These are phyloP conservation scores for Gonium pectorale DNA, from an alignment of 139 green algal genomes.

Conservation along the genomic window DNA sequence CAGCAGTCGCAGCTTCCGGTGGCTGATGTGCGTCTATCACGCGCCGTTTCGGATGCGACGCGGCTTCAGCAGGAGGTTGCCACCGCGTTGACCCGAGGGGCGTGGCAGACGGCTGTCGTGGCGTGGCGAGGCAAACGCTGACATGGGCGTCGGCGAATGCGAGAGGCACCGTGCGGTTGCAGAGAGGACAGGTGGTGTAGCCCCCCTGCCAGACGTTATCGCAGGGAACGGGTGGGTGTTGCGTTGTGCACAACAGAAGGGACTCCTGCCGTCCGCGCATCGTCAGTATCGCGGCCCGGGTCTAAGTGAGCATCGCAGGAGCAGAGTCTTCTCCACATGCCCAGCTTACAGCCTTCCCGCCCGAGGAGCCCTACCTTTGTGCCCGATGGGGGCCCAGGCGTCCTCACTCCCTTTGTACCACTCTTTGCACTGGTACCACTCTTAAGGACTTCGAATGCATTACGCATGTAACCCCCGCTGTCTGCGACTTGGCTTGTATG, in stretches of 20 bases:
- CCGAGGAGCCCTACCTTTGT: neutral
- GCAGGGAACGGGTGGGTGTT: neutral
- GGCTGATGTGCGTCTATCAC: neutral
- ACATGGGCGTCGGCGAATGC: slow-evolving; percentile 20
- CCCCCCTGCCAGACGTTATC: neutral
- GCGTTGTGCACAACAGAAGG: neutral
- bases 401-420: neutral
- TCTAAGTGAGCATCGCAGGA: too few species aligned
- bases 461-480: neutral
- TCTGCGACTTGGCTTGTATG: too few species aligned
- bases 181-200: slow-evolving; percentile 26
- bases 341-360: neutral
- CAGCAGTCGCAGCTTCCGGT: neutral
- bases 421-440: neutral
- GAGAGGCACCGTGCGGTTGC: slow-evolving; percentile 18
- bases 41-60: neutral
- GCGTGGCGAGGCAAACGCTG: slow-evolving; percentile 16
- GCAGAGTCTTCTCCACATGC: too few species aligned
- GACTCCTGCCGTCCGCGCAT: too few species aligned
- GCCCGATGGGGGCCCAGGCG: neutral
- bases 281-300: too few species aligned
- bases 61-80: too few species aligned
- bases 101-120: neutral
- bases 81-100: too few species aligned
- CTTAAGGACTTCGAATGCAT: slow-evolving; percentile 20